phyloP scores from a whole-genome alignment of 2,329 filamentous ascomycete genomes.

The Cladophialophora chaetospira region DNA sequence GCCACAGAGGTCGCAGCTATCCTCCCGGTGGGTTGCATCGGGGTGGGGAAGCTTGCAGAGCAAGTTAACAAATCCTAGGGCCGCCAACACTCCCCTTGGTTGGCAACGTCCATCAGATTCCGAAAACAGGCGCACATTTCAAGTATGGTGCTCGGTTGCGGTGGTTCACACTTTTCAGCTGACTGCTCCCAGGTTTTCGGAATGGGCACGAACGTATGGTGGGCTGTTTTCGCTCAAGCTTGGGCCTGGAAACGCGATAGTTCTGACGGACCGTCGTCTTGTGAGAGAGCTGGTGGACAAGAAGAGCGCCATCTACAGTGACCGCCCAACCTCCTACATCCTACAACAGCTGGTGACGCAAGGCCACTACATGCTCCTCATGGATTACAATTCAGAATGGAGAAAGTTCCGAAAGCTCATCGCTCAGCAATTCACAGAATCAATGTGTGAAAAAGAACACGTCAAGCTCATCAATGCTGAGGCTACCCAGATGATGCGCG shows the following conservation, averaged over 20 bases:
- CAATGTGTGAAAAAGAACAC: constrained; percentile 44
- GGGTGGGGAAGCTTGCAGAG: not conserved
- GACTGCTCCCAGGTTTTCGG: constrained; percentile 41
- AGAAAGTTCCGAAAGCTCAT: constrained; percentile 48
- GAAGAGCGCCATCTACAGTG: constrained; percentile 47
- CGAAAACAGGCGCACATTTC: constrained; percentile 1
- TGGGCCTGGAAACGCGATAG: constrained; percentile 43
- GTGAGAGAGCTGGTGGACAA: constrained; percentile 51
- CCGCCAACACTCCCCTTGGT: not conserved
- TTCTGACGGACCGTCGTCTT: constrained; percentile 45
- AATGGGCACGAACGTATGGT: constrained; percentile 49
- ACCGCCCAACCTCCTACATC: constrained; percentile 47
- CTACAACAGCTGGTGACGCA: constrained; percentile 46
- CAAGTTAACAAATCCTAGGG: not conserved
- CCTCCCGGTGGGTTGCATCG: not conserved
- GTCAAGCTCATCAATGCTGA: constrained; percentile 51
- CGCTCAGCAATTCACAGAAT: constrained; percentile 50
- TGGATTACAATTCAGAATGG: constrained; percentile 52
- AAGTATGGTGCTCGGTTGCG: not conserved
- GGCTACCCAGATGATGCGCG: constrained; percentile 50
- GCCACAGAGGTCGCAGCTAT: not conserved
- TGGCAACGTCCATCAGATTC: constrained; percentile 1
- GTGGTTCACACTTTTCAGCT: not conserved
- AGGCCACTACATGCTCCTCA: constrained; percentile 51
- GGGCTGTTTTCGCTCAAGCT: constrained; percentile 48